Evolutionary conservation across 1,284 basidiomycete species (phyloP).

Genomic region (Heterobasidion parviporum): DNA sequence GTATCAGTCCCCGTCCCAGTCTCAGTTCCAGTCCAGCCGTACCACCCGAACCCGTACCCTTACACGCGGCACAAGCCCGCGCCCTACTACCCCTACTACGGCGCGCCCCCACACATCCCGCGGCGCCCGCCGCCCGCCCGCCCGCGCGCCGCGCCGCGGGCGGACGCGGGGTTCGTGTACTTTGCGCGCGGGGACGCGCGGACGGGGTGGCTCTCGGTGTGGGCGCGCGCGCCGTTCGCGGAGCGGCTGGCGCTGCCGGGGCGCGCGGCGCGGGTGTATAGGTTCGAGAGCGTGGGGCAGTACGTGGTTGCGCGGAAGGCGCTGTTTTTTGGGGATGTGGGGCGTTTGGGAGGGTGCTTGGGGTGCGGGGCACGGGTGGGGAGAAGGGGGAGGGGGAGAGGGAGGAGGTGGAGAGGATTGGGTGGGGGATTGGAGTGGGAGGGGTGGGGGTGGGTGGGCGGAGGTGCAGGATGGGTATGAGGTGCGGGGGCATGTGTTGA

Average conservation of each 20-base stretch:
- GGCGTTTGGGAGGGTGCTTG: not conserved
- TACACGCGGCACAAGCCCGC: not conserved
- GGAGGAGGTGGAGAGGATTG: not conserved
- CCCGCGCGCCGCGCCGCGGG: not conserved
- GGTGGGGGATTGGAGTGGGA: not conserved
- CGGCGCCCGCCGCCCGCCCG: not conserved
- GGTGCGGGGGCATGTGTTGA: not conserved
- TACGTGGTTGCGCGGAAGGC: slow-evolving; percentile 64
- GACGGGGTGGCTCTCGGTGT: not conserved
- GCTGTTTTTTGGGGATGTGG: slow-evolving; percentile 37
- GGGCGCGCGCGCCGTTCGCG: not conserved
- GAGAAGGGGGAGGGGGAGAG: not conserved
- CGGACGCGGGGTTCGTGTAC: not conserved
- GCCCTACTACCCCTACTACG: too few relatives aligned
- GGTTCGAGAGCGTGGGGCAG: slow-evolving; percentile 46
- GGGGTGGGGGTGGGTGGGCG: too few relatives aligned
- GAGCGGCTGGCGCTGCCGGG: slow-evolving; percentile 28
- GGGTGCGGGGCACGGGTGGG: not conserved
- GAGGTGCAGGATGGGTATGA: not conserved
- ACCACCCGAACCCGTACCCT: not conserved
- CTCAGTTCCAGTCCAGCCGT: not conserved
- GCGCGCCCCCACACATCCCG: not conserved
- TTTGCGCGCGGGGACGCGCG: not conserved
- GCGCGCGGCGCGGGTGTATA: slow-evolving; percentile 20
- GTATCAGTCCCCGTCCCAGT: not conserved